Base-by-base conservation (phyloP, 306 rosid genomes). In the Betula pendula region DNA sequence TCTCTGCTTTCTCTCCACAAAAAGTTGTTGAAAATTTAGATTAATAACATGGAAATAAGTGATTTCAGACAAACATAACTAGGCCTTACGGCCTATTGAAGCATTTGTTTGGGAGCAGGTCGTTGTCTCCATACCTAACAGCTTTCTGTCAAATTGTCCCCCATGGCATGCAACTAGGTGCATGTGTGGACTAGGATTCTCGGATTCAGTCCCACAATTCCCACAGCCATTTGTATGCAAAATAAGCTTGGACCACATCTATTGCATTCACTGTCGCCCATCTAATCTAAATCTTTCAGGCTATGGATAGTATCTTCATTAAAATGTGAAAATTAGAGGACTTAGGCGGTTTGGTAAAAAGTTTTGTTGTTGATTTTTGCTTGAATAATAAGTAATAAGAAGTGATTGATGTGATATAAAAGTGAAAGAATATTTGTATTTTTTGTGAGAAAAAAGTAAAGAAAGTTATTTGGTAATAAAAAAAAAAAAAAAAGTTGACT, bases 91-190 rank as follows among this genome's bases (percentile, higher is more conserved):
- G n/a, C n/a, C n/a, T 33, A 7, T 22, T 38, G n/a, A 44, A 71
- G 79, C 70, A 43, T 75, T 77, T 72, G 67, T 79, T 60, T 63
- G 75, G 75, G 71, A 75, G 82, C 79, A 72, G 86, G 82, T 79
- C 73, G 75, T 62, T 88, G 92, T 84, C 87, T 86, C 85, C 87
- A 59, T 53, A 83, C 76, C 85, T 20, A 87, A 82, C 81, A 86
- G 24, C 83, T 75, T 70, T 49, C 19, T 68, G 85, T 75, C 80
- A 45, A 76, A 50, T 71, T 79, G 80, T 73, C 79, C 75, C 52
- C 40, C 31, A 35, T 49, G 52, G 76, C 71, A 60, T 13, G 58
- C 19, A 70, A 60, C 62, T 53, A 50, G 56, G 68, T 80, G 2
- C 42, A 38, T 38, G 1, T 86, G 89, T 88, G 92, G 94, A 82